Percentiles rank a stretch among this genome's conserved stretches.
These are phyloP conservation scores for Ascochyta viciae-villosae DNA, from an alignment of 2,329 filamentous ascomycete species.

Conservation along the genomic window DNA sequence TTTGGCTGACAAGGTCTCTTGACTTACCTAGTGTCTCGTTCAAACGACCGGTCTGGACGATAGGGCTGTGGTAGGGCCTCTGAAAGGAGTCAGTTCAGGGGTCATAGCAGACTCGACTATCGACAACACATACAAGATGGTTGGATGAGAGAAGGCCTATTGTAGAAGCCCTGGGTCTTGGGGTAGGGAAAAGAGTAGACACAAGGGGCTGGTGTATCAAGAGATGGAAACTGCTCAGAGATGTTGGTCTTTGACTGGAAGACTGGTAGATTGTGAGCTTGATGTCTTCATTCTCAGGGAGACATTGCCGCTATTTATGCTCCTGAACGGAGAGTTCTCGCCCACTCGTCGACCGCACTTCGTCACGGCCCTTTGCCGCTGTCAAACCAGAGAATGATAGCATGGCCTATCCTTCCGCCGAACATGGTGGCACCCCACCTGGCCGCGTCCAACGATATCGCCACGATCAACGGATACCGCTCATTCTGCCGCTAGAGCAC, in stretches of 20 bases:
- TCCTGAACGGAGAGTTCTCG: conserved; percentile 34
- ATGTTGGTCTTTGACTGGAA: conserved; percentile 40
- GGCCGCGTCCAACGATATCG: conserved; percentile 53
- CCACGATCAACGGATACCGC: conserved; percentile 53
- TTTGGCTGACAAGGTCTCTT: conserved; percentile 38
- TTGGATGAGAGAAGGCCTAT: conserved; percentile 39
- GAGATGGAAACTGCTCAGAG: conserved; percentile 34
- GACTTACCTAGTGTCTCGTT: conserved; percentile 40
- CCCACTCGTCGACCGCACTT: conserved; percentile 33
- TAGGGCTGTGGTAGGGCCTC: conserved; percentile 17
- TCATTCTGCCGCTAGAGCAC: conserved; percentile 53
- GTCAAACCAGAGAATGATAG: conserved; percentile 47
- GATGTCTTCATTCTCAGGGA: conserved; percentile 35
- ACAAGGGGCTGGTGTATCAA: conserved; percentile 39
- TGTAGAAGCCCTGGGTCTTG: conserved; percentile 16
- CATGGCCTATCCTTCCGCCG: conserved; percentile 48
- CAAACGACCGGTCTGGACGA: conserved; percentile 26
- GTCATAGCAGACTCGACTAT: conserved; percentile 30
- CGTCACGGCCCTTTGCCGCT: conserved; percentile 39
- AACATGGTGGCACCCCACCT: conserved; percentile 52
- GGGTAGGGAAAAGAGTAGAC: conserved; percentile 28
- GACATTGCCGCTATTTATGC: conserved; percentile 51
- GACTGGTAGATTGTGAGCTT: conserved; percentile 35
- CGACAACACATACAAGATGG: conserved; percentile 40
- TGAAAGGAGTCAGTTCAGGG: conserved; percentile 39